These are phyloP conservation scores for Balakata baccata DNA, from an alignment of 345 rosid species.

Conservation along the genomic window DNA sequence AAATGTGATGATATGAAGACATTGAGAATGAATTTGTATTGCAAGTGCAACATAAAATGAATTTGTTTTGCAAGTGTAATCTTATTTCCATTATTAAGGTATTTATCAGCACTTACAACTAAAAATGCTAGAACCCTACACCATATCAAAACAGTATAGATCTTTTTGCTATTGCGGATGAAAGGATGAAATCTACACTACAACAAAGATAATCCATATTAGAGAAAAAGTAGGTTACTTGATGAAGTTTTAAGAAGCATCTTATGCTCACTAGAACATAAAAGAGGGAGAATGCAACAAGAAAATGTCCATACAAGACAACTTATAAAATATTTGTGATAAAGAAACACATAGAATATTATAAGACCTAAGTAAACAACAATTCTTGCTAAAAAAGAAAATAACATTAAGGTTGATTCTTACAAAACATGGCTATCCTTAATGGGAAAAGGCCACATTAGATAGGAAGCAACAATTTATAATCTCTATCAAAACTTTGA, in stretches of 20 bases:
- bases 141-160: conserved; percentile 95
- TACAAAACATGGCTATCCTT: background rate
- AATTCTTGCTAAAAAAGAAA: background rate
- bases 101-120: conserved; percentile 78
- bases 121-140: conserved; percentile 94
- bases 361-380: background rate
- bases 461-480: background rate
- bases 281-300: background rate
- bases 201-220: conserved; percentile 22
- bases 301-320: background rate
- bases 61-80: too few species aligned
- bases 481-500: background rate
- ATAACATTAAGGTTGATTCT: background rate
- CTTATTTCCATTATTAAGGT: too few species aligned
- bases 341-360: background rate
- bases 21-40: conserved; percentile 49
- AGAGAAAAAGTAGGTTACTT: background rate
- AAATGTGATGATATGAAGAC: conserved; percentile 82
- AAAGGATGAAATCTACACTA: conserved; percentile 99
- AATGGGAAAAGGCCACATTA: background rate
- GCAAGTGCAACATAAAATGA: too few species aligned
- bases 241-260: background rate
- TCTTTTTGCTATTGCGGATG: conserved; percentile 84
- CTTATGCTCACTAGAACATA: background rate
- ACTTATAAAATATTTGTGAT: background rate